Conservation (phyloP, 2,329 filamentous ascomycete genomes). For the Remersonia thermophila region DNA sequence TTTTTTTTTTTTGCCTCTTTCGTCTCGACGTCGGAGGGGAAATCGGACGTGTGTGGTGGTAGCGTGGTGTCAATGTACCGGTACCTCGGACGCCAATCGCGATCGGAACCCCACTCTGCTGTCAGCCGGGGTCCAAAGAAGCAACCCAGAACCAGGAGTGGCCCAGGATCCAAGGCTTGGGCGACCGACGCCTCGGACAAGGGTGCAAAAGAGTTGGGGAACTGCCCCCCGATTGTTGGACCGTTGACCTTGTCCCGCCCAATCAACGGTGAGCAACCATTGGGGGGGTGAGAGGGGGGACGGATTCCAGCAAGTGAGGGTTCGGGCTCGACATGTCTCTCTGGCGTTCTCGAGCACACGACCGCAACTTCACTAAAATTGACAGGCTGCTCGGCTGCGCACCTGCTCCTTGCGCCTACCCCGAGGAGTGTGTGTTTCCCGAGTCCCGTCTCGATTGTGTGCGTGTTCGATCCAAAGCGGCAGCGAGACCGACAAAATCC, state of each 20-base stretch:
- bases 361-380: slow-evolving; percentile 10
- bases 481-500: slow-evolving; percentile 15
- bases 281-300: too few species aligned
- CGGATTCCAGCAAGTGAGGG: slow-evolving; percentile 7
- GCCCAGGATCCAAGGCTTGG: too few species aligned
- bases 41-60: slow-evolving; percentile 16
- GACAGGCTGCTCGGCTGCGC: slow-evolving; percentile 6
- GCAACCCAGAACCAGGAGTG: too few species aligned
- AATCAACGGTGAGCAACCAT: slow-evolving; percentile 15
- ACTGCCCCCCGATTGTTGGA: slow-evolving; percentile 17
- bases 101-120: slow-evolving; percentile 8
- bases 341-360: too few species aligned
- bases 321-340: slow-evolving; percentile 2
- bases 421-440: slow-evolving; percentile 7
- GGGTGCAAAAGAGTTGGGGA: slow-evolving; percentile 22
- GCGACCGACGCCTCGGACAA: not conserved
- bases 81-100: slow-evolving; percentile 14
- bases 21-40: slow-evolving; percentile 3
- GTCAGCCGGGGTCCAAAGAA: slow-evolving; percentile 8
- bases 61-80: slow-evolving; percentile 11
- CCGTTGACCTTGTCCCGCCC: slow-evolving; percentile 15
- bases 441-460: slow-evolving; percentile 1
- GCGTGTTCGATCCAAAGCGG: not conserved
- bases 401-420: slow-evolving; percentile 6
- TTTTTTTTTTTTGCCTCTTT: not conserved